A percentile compares a stretch with the other conserved stretches of the same genome.
Evolutionary conservation across 2,329 filamentous ascomycete genomes (phyloP).

Genomic region (Coniosporium tulheliwenetii): DNA sequence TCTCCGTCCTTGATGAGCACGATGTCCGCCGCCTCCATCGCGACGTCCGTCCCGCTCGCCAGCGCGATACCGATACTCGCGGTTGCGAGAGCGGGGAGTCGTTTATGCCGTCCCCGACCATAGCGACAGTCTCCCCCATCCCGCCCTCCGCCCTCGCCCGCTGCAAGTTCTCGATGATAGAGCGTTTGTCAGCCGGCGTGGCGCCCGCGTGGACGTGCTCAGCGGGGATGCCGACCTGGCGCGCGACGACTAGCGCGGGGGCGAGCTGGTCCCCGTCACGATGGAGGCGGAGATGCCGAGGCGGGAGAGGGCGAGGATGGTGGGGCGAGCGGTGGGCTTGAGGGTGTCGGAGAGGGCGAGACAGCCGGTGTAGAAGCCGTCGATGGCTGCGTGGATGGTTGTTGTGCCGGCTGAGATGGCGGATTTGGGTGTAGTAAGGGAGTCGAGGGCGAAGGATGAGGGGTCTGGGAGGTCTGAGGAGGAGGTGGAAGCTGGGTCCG

Average conservation of each 20-base stretch:
- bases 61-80: slow-evolving; percentile 90
- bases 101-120: slow-evolving; percentile 98
- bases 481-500: slow-evolving; percentile 10
- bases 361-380: slow-evolving; percentile 64
- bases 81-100: slow-evolving; percentile 91
- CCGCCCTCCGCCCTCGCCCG: slow-evolving; percentile 9
- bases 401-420: slow-evolving; percentile 51
- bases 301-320: slow-evolving; percentile 64
- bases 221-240: slow-evolving; percentile 61
- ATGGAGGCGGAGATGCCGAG: slow-evolving; percentile 83
- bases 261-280: slow-evolving; percentile 84
- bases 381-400: slow-evolving; percentile 80
- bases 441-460: slow-evolving; percentile 2
- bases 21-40: slow-evolving; percentile 91
- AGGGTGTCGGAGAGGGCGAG: slow-evolving; percentile 79
- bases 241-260: slow-evolving; percentile 71
- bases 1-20: slow-evolving; percentile 90
- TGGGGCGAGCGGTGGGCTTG: slow-evolving; percentile 70
- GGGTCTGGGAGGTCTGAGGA: slow-evolving; percentile 19
- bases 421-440: slow-evolving; percentile 20
- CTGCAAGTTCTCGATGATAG: slow-evolving; percentile 67
- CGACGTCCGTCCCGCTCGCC: slow-evolving; percentile 83
- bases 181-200: slow-evolving; percentile 80
- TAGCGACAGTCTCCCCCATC: slow-evolving; percentile 65
- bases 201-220: slow-evolving; percentile 74